Evolutionary conservation across 1,284 basidiomycete genomes (phyloP), one percentile per base, ranked within the genome.

Genomic region (Testicularia cyperi): DNA sequence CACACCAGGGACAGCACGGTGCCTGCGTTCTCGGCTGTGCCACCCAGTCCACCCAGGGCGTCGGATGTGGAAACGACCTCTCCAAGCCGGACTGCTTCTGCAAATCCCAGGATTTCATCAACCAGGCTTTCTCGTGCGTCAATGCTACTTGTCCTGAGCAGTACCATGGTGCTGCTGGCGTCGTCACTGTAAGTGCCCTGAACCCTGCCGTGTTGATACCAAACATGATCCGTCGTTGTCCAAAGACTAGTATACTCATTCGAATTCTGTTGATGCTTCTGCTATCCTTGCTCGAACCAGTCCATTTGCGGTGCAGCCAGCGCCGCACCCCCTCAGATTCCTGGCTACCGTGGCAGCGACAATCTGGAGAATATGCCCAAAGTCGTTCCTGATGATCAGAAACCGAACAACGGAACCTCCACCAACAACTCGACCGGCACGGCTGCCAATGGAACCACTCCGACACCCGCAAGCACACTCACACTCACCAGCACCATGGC

Each of bases 91-190:
- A 41, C 2, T 61, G 57, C 32, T 61, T 61, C 33, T 61, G 57
- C 33, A 61, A 61, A 42, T 38, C 28, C 18, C 15, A 42, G 16
- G 20, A 30, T 39, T 61, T 61, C 18, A 45, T 61, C 28, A 30
- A 49, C 2, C 42, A 44, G 15, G 51, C 57, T 6, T 61, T 61
- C 33, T 21, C 38, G n/a, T 61, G 57, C 33, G 40, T 61, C 46
- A 61, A 61, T 18, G 39, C 51, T 14, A 61, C 57, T n/a, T 61
- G 57, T 22, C 51, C 57, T 3, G 41, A 49, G 35, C 57, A 61
- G 26, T 61, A 45, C 33, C 46, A 61, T 25, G 57, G 57, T 12
- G 57, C 57, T n/a, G 57, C 57, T n/a, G 57, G 57, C 10, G 57
- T 61, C 21, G 26, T 61, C 36, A 54, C 16, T 8, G 29, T 31